Base-by-base conservation (phyloP, 1,139 yeast species). In the Pichia terricola region DNA sequence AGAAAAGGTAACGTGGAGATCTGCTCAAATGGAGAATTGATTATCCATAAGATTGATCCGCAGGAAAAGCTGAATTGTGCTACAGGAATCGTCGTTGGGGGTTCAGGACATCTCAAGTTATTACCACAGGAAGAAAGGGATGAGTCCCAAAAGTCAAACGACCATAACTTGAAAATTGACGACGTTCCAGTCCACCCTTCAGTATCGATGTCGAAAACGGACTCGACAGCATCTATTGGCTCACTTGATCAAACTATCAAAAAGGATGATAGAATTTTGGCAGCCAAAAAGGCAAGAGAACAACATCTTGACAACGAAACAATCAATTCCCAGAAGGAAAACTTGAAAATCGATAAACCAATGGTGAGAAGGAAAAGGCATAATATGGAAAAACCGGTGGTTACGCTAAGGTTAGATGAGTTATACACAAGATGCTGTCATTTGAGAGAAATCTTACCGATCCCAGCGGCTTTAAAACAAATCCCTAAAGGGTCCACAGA, bases 381-480 rank as follows among this genome's bases (percentile, higher is more conserved):
- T 8, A n/a, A n/a, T n/a, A 74, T 75, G 52, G 80, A 74, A 37
- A 73, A 69, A 45, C 79, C 80, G 1, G 67, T 73, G 61, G 63
- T 70, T 4, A 62, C 65, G 5, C 48, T 61, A 39, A 62, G 62
- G 34, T 69, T 80, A 44, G 94, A 85, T 55, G 75, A 79, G 37
- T 68, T 89, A 16, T 89, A 89, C 61, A 86, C 96, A 0, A 69
- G 96, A 52, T 88, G 96, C 60, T 89, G 96, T 58, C 97, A 89
- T 63, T 68, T 89, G 49, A 71, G 97, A 44, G 97, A 89, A 57
- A 89, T 89, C 44, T 65, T 89, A 51, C 97, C 97, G 1, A 88
- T 89, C 48, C 94, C 95, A 1, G 95, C 95, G 0, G 87, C 94
- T 0, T 62, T 87, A 54, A 83, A 81, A 56, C 94, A 83, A 56